These are phyloP conservation scores for Nemophila menziesii DNA, from an alignment of 257 asterid species.

Conservation along the genomic window DNA sequence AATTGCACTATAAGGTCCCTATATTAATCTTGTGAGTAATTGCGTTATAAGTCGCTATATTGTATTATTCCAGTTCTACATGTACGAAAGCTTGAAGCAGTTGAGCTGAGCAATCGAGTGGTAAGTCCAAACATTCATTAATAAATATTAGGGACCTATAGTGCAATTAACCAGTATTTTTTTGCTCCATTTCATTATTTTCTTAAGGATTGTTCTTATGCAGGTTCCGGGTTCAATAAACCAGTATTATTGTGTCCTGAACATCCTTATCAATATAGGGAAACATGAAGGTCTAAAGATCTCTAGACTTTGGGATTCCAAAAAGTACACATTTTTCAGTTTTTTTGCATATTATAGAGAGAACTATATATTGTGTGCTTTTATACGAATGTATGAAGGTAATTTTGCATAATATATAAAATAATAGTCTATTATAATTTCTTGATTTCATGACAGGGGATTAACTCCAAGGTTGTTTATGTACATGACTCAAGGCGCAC, in stretches of 20 bases:
- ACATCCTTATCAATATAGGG: conserved; percentile 25
- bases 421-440: background rate
- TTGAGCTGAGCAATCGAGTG: conserved; percentile 31
- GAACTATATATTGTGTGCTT: no score
- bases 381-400: no score
- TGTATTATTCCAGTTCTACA: conserved; percentile 58
- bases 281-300: conserved; percentile 31
- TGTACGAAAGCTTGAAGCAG: conserved; percentile 82
- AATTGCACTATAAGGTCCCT: no score
- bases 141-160: conserved; percentile 2
- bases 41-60: conserved; percentile 10
- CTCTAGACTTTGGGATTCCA: conserved; percentile 22
- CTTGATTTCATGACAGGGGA: conserved; percentile 44
- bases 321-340: background rate
- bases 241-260: conserved; percentile 21
- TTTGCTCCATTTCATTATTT: background rate
- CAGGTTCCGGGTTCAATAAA: conserved; percentile 27
- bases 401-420: no score
- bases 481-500: conserved; percentile 91
- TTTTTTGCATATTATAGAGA: no score
- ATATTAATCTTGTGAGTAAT: no score
- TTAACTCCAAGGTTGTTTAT: conserved; percentile 80
- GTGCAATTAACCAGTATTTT: background rate
- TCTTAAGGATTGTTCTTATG: conserved; percentile 4
- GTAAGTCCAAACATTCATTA: conserved; percentile 43